A percentile compares a stretch with the other conserved stretches of the same genome.
Conservation (phyloP, 371 early-diverging fungal genomes). For the Choanephora cucurbitarum region DNA sequence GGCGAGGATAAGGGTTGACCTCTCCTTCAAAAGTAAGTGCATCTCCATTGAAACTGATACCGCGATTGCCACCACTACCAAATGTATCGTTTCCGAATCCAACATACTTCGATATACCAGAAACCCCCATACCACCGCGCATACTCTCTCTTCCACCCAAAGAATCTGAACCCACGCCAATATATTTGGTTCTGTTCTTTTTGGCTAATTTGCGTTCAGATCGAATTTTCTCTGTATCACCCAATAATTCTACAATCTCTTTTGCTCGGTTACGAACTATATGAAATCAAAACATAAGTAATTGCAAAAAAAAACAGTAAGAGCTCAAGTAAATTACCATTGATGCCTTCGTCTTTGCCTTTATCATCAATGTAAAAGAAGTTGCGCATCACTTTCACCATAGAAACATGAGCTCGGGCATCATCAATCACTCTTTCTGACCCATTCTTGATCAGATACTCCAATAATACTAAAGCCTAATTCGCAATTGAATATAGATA, state of each 20-base stretch:
- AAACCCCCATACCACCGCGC: neutral
- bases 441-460: slow-evolving; percentile 95
- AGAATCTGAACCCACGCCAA: slow-evolving; percentile 65
- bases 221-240: slow-evolving; percentile 73
- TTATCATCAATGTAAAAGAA: slow-evolving; percentile 88
- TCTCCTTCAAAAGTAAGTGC: slow-evolving; percentile 31
- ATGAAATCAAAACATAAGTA: neutral
- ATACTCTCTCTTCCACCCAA: neutral
- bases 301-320: neutral
- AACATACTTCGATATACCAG: slow-evolving; percentile 25
- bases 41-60: slow-evolving; percentile 35
- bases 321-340: slow-evolving; percentile 57
- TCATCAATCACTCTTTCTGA: slow-evolving; percentile 91
- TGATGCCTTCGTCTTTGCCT: slow-evolving; percentile 96
- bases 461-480: slow-evolving; percentile 88
- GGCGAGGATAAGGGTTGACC: slow-evolving; percentile 26
- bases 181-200: slow-evolving; percentile 86
- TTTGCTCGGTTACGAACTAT: slow-evolving; percentile 89
- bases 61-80: slow-evolving; percentile 22
- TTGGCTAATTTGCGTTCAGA: slow-evolving; percentile 89
- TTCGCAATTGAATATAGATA: neutral
- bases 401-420: slow-evolving; percentile 80
- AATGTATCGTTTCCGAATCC: slow-evolving; percentile 52
- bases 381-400: slow-evolving; percentile 81
- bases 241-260: slow-evolving; percentile 83